Percentiles rank a stretch among this genome's conserved stretches.
These are phyloP conservation scores for Metarhizium anisopliae DNA, from an alignment of 2,329 filamentous ascomycete genomes.

Conservation along the genomic window DNA sequence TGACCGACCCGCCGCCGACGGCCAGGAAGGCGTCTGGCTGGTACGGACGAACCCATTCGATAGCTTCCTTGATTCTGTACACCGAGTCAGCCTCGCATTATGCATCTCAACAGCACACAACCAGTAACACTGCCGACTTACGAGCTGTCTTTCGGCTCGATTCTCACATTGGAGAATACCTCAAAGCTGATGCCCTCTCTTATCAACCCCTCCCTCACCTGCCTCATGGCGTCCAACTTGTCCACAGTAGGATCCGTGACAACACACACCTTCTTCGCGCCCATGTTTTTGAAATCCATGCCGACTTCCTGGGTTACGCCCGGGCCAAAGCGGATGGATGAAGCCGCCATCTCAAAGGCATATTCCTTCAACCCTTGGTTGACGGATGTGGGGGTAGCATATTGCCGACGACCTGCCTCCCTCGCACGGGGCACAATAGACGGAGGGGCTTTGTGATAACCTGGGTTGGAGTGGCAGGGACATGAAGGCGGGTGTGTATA, in stretches of 20 bases:
- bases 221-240: slow-evolving; percentile 80
- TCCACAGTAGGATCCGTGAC: slow-evolving; percentile 81
- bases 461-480: slow-evolving; percentile 87
- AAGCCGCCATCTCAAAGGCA: slow-evolving; percentile 97
- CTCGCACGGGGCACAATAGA: slow-evolving; percentile 42
- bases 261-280: slow-evolving; percentile 77
- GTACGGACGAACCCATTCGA: slow-evolving; percentile 74
- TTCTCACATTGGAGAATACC: slow-evolving; percentile 69
- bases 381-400: slow-evolving; percentile 60
- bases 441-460: slow-evolving; percentile 59
- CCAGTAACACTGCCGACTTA: slow-evolving; percentile 32
- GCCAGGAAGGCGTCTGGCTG: slow-evolving; percentile 83
- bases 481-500: slow-evolving; percentile 80
- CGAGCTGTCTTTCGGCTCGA: slow-evolving; percentile 94
- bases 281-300: slow-evolving; percentile 94
- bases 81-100: slow-evolving; percentile 1
- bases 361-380: slow-evolving; percentile 73
- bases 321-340: slow-evolving; percentile 85
- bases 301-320: slow-evolving; percentile 93
- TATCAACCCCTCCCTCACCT: slow-evolving; percentile 72
- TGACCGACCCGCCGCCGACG: slow-evolving; percentile 83
- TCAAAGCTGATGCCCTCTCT: slow-evolving; percentile 71
- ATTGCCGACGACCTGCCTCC: slow-evolving; percentile 34
- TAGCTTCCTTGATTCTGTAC: slow-evolving; percentile 73
- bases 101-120: slow-evolving; percentile 2